phyloP scores from a whole-genome alignment of 2,329 filamentous ascomycete genomes.

The Ophiostoma ips region DNA sequence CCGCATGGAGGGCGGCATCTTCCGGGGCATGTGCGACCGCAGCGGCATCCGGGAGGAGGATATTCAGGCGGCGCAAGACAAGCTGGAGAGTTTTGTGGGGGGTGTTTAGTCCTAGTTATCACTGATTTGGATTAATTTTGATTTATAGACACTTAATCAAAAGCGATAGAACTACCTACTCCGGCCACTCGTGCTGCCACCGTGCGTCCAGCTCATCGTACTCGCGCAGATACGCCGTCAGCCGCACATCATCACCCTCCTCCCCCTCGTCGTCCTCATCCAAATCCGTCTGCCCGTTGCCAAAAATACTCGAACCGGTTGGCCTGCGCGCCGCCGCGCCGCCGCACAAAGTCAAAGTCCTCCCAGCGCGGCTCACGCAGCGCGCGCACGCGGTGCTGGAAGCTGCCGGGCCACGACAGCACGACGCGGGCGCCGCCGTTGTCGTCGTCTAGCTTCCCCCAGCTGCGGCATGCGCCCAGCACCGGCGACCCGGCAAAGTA shows the following conservation, averaged over 20 bases:
- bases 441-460: conserved; percentile 11
- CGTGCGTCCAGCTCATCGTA: conserved; percentile 1
- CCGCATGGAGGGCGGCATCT: conserved; percentile 55
- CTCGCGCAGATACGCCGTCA: conserved; percentile 5
- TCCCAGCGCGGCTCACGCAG: conserved; percentile 12
- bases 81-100: conserved; percentile 13
- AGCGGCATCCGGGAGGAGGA: conserved; percentile 57
- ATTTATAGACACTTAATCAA: no score
- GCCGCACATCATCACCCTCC: conserved; percentile 1
- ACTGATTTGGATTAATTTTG: neutral
- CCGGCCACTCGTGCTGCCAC: neutral
- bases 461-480: conserved; percentile 9
- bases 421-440: conserved; percentile 6
- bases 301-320: conserved; percentile 13
- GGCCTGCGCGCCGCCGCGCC: neutral
- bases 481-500: conserved; percentile 9
- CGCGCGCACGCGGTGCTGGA: conserved; percentile 8
- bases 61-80: conserved; percentile 27
- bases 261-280: conserved; percentile 3
- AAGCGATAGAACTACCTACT: neutral
- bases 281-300: conserved; percentile 7
- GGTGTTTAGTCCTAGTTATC: neutral
- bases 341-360: conserved; percentile 10
- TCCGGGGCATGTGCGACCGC: conserved; percentile 77
- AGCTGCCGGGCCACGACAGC: conserved; percentile 12